These are phyloP conservation scores for Lactarius deliciosus DNA, from an alignment of 768 basidiomycete genomes.

Conservation along the genomic window DNA sequence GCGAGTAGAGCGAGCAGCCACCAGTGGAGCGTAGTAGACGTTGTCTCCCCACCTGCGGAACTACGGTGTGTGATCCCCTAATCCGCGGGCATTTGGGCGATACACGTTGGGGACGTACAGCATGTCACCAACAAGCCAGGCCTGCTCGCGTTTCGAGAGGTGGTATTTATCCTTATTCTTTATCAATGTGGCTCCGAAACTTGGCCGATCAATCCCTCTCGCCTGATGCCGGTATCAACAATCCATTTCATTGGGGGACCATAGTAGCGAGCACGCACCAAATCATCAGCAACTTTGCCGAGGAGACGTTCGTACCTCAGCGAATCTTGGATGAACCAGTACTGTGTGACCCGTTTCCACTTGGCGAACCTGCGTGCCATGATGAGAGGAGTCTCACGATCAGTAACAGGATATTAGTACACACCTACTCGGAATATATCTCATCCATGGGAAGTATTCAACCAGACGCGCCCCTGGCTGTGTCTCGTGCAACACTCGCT, in stretches of 20 bases:
- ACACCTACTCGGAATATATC: not conserved
- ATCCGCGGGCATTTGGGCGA: not conserved
- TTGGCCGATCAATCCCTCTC: constrained; percentile 1
- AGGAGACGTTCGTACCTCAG: not conserved
- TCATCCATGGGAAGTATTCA: not conserved
- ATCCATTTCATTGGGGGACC: not conserved
- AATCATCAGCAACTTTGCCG: not conserved
- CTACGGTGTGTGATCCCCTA: not conserved
- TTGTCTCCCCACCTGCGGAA: not conserved
- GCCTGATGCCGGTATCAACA: not conserved
- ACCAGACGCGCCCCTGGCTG: not conserved
- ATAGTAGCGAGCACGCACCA: not conserved
- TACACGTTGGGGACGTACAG: constrained; percentile 19
- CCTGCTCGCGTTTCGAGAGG: constrained; percentile 17
- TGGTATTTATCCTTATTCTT: constrained; percentile 2
- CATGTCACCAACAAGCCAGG: constrained; percentile 23
- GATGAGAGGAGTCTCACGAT: not conserved
- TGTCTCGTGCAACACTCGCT: not conserved
- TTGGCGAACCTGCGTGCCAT: not conserved
- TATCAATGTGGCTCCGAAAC: constrained; percentile 6
- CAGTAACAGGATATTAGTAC: not conserved
- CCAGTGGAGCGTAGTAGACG: not conserved
- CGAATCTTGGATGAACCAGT: not conserved
- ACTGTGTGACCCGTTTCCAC: not conserved
- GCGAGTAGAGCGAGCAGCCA: not conserved